Percentiles rank a stretch among this genome's conserved stretches.
These are phyloP conservation scores for Komagataella ulmi DNA, from an alignment of 805 yeast species.

Conservation along the genomic window DNA sequence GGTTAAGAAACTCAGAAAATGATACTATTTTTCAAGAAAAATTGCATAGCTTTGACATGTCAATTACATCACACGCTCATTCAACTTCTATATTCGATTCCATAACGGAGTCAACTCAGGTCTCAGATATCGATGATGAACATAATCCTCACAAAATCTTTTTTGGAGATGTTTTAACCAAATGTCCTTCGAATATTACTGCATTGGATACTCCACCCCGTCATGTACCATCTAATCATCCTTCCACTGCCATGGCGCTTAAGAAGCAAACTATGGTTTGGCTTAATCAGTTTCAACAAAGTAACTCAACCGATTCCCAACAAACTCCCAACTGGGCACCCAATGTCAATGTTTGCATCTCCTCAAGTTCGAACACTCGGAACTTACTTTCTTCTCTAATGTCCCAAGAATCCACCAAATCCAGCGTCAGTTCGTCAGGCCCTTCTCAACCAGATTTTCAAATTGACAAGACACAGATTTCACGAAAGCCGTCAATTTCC, in stretches of 20 bases:
- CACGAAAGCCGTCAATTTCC: background rate
- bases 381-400: background rate
- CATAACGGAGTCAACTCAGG: background rate
- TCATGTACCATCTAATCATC: background rate
- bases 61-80: background rate
- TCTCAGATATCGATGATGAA: background rate
- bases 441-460: background rate
- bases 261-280: slow-evolving; percentile 3
- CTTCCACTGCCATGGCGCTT: background rate
- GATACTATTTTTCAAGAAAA: background rate
- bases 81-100: background rate
- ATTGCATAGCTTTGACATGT: background rate
- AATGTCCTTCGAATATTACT: background rate
- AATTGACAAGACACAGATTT: background rate
- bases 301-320: background rate
- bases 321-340: background rate
- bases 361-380: background rate
- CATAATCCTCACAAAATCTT: background rate
- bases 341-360: background rate
- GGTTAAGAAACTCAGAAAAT: background rate
- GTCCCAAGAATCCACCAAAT: background rate
- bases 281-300: slow-evolving; percentile 4
- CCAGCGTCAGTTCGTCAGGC: background rate
- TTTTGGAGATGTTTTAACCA: background rate
- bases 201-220: background rate